A percentile compares a stretch with the other conserved stretches of the same genome.
Conservation (phyloP, 139 green algal species). For the Limnomonas spitsbergensis region DNA sequence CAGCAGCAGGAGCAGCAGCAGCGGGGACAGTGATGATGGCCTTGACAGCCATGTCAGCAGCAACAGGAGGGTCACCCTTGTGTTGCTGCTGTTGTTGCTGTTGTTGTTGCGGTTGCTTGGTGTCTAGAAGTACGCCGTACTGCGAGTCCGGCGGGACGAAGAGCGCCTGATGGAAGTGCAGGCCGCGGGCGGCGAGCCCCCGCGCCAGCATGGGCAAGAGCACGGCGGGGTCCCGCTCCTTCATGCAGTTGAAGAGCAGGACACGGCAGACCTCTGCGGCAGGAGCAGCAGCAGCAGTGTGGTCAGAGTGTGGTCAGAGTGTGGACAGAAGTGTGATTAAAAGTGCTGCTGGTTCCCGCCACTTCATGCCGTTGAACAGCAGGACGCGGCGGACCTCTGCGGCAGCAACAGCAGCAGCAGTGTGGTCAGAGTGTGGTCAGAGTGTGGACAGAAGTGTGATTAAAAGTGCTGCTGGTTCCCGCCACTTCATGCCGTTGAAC, state of each 20-base stretch:
- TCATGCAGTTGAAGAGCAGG: constrained; percentile 95
- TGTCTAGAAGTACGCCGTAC: constrained; percentile 33
- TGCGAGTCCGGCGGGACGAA: constrained; percentile 70
- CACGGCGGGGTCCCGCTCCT: constrained; percentile 73
- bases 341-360: constrained; percentile 76
- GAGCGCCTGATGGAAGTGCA: constrained; percentile 54
- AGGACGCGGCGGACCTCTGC: constrained; percentile 51
- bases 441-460: too few relatives aligned
- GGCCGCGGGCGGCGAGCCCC: constrained; percentile 23
- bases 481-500: constrained; percentile 94
- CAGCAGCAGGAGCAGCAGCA: too few relatives aligned
- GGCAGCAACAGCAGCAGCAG: too few relatives aligned
- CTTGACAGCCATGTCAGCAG: too few relatives aligned
- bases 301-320: too few relatives aligned
- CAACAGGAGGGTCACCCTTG: too few relatives aligned
- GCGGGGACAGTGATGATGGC: too few relatives aligned
- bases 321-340: constrained; percentile 78
- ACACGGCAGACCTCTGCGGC: constrained; percentile 33
- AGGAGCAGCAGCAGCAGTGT: too few relatives aligned
- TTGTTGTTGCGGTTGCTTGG: too few relatives aligned
- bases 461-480: constrained; percentile 77
- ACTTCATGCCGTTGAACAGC: constrained; percentile 94
- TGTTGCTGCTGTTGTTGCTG: too few relatives aligned
- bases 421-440: too few relatives aligned
- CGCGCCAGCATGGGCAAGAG: constrained; percentile 68